Base-by-base conservation (phyloP, 805 yeast genomes). In the Tetrapisispora namnaoensis region DNA sequence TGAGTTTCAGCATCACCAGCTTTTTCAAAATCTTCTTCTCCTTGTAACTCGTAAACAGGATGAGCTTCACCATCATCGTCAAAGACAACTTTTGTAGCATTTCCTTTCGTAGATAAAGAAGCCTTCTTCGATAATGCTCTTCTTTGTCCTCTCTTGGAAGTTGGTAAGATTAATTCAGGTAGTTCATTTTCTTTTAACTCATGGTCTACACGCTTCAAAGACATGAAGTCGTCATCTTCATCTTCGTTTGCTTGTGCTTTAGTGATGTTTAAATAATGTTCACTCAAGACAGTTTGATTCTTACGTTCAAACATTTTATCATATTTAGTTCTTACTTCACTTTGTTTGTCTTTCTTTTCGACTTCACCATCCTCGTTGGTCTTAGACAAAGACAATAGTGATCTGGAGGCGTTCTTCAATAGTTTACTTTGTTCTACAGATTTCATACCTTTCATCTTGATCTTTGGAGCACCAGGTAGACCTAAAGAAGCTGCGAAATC, bases 31-130 rank as follows among this genome's bases (percentile, higher is more conserved):
- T 86, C 95, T 38, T 82, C 93, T 67, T 88, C 97, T 56, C 84
- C 86, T 62, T 87, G 89, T 51, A 93, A 73, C 68, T 91, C 98
- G 61, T 93, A 93, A 5, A 91, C 72, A 10, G 95, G 86, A 66
- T 91, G 98, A 0, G 98, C 83, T 5, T 73, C 75, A 27, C 99
- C 99, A 2, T 91, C 97, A 53, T 93, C 99, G 62, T 93, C 99
- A 61, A 91, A 93, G 48, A 78, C 74, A 56, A 91, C 65, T 63
- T 89, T 93, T 20, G 84, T 79, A 17, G 96, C 83, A 49, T 79
- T 77, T 1, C 87, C 86, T 53, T 76, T 77, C 14, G 73, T 63
- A 43, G 80, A 70, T 22, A 80, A 56, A 1, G 89, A 77, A 37
- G 79, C 76, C 64, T 91, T 93, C 71, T 86, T 89, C 13, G 96